A percentile compares a stretch with the other conserved stretches of the same genome.
Conservation (phyloP, 2,329 filamentous ascomycete species). For the Venturiaceae sp. region DNA sequence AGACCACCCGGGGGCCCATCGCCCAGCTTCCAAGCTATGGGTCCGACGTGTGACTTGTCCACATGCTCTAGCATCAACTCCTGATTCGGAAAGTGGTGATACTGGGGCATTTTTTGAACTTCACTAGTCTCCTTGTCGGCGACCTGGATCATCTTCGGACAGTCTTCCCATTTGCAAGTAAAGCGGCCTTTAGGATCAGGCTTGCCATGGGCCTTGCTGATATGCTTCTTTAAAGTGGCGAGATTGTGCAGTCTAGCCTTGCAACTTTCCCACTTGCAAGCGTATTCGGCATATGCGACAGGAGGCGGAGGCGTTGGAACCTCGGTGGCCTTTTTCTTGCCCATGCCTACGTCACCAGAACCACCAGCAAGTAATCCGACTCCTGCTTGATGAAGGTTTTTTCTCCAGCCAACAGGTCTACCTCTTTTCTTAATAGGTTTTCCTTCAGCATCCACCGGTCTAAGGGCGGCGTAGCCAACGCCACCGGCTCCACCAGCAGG, state of each 20-base stretch:
- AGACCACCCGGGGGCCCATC: slow-evolving; percentile 47
- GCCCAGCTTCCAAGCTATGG: slow-evolving; percentile 47
- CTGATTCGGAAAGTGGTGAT: slow-evolving; percentile 25
- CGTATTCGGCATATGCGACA: slow-evolving; percentile 36
- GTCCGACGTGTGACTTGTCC: slow-evolving; percentile 39
- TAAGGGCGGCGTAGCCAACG: slow-evolving; percentile 33
- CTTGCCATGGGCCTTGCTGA: slow-evolving; percentile 44
- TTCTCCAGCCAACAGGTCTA: slow-evolving; percentile 40
- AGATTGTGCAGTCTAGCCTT: slow-evolving; percentile 51
- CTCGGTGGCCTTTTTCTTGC: slow-evolving; percentile 4
- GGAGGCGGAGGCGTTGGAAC: neutral
- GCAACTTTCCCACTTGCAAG: slow-evolving; percentile 50
- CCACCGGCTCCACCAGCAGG: slow-evolving; percentile 1
- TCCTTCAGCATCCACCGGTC: slow-evolving; percentile 21
- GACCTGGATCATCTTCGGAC: slow-evolving; percentile 20
- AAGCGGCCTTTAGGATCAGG: slow-evolving; percentile 23
- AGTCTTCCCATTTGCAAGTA: slow-evolving; percentile 37
- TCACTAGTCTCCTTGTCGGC: slow-evolving; percentile 17
- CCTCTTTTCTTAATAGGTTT: slow-evolving; percentile 34
- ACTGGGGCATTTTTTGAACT: slow-evolving; percentile 13
- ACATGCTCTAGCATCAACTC: slow-evolving; percentile 42
- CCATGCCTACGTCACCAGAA: slow-evolving; percentile 1
- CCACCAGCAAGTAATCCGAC: neutral
- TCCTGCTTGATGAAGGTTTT: slow-evolving; percentile 26
- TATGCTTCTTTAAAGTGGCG: slow-evolving; percentile 48